Conservation (phyloP, 176 grass and related monocot species). For the Hyparrhenia diplandra region DNA sequence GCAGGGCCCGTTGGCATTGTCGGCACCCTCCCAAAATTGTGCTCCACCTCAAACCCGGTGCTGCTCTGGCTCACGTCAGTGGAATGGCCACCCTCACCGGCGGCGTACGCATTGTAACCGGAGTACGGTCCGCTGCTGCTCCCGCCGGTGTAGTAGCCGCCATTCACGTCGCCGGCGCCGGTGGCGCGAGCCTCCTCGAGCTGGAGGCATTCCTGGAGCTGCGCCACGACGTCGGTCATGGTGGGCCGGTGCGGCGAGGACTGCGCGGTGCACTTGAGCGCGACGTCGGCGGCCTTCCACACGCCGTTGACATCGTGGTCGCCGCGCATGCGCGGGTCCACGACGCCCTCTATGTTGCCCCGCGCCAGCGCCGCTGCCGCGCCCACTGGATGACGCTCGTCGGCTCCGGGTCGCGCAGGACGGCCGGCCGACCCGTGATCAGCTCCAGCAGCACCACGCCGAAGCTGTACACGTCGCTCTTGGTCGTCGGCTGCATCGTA, state of each 20-base stretch:
- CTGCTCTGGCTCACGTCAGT: conserved; percentile 28
- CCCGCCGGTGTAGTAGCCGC: background rate
- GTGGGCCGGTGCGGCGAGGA: too few relatives aligned
- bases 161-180: too few relatives aligned
- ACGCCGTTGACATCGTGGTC: conserved; percentile 33
- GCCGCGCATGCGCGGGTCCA: conserved; percentile 11
- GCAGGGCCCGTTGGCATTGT: conserved; percentile 29
- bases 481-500: conserved; percentile 29
- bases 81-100: background rate
- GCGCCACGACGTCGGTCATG: too few relatives aligned
- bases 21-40: conserved; percentile 25
- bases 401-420: background rate
- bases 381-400: conserved; percentile 32
- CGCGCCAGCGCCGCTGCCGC: conserved; percentile 26
- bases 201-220: too few relatives aligned
- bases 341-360: conserved; percentile 42
- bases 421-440: conserved; percentile 45
- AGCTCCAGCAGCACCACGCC: conserved; percentile 75
- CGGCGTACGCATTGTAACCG: background rate
- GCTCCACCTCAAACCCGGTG: conserved; percentile 26
- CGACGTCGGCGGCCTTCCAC: too few relatives aligned
- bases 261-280: too few relatives aligned
- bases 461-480: conserved; percentile 76
- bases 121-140: background rate
- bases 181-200: too few relatives aligned